Evolutionary conservation across 2,329 filamentous ascomycete genomes (phyloP), one percentile per base, ranked within the genome.

Genomic region (Exophiala mesophila): DNA sequence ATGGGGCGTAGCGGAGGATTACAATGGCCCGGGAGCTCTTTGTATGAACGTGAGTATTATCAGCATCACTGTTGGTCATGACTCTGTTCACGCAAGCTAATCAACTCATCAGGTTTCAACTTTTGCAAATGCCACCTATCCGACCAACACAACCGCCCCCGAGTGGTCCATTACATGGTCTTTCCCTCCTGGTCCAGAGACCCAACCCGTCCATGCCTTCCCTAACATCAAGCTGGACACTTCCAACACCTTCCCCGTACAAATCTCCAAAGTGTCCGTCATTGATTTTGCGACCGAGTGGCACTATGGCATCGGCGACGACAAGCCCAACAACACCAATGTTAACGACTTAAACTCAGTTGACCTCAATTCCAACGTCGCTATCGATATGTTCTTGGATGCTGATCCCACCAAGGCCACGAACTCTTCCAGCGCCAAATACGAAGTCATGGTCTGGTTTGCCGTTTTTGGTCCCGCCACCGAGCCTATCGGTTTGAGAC

Each of bases 401-500:
- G 56, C 53, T 18, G 65, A 74, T 55, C 56, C 65, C 40, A 53
- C 49, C 1, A 65, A 57, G 1, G 61, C 76, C 0, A 45, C 57
- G 31, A 57, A 70, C 57, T 70, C 65, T 30, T 56, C 57, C 2
- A 16, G 50, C 5, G 61, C 66, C 21, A 52, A 54, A 15, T 72
- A 68, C 60, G 76, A 78, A 62, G 64, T 78, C 60, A 78, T 78
- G 73, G 66, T 78, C 24, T 77, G 72, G 73, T 68, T 78, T 47
- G 73, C 66, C 2, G 59, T 62, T 3, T 69, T 70, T 34, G 74
- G 74, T 2, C 12, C 58, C 2, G 59, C 67, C 2, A 67, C 73
- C 1, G 66, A 74, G 47, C 70, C 73, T 18, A 66, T 77, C 46
- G 75, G 74, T 30, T 56, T 61, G 1, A 41, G 50, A 2, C 36